Base-by-base conservation (phyloP, 352 stramenopile species). In the Nothophytophthora sp. region DNA sequence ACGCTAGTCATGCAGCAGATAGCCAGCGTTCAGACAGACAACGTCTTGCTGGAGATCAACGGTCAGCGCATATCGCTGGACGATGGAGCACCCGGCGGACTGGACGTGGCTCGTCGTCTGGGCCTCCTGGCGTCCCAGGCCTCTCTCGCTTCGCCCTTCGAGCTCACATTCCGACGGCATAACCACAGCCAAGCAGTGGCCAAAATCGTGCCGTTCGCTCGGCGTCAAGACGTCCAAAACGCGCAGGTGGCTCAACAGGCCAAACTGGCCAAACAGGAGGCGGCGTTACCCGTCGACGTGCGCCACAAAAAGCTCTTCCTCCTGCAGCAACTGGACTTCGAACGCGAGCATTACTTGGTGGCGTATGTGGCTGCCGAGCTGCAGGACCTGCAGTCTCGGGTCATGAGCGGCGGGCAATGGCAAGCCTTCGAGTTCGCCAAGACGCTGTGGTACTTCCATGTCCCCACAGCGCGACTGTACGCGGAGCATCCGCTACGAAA, bases 361-460 rank as follows among this genome's bases (percentile, higher is more conserved):
- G 39, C 55, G 7, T 71, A 85, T 37, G 55, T 89, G 23, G 64
- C 65, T 18, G 20, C 11, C 6, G 40, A 75, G 36, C 64, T 89
- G n/a, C 66, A 75, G 15, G 35, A 42, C 1, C 47, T 86, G 20
- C 57, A 89, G 36, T 64, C 66, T 3, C 46, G 61, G 20, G 70
- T 81, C 55, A 87, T 89, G 76, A 59, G 50, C 1, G 57, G 50
- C 8, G 70, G 57, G 10, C 58, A 83, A 33, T 89, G 78, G 75
- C 78, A 89, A 20, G 72, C 70, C 27, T 89, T 73, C 46, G 75
- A 85, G 46, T 87, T 82, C 48, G 69, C 58, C 3, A 76, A 82
- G 45, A 65, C 54, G n/a, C 38, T 86, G 0, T 89, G 73, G 76
- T 89, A 81, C 27, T 86, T 81, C 33, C 63, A 89, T 51, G 62